phyloP scores from a whole-genome alignment of 2,329 filamentous ascomycete species.

The Penicillium olsonii region DNA sequence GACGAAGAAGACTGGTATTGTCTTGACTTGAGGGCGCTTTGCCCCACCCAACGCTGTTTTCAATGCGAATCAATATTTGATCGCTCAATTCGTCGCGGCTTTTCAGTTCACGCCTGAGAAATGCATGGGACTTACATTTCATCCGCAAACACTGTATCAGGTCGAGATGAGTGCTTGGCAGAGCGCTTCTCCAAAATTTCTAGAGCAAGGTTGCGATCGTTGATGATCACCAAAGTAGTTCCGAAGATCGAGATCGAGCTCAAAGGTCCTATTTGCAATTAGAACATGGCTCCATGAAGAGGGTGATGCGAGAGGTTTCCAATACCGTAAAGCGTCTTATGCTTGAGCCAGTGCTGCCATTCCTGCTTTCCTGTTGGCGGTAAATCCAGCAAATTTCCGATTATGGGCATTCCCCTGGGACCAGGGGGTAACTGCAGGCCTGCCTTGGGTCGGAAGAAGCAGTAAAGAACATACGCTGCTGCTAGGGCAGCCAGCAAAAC shows the following conservation, averaged over 20 bases:
- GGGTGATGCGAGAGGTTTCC: background rate
- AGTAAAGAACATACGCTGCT: background rate
- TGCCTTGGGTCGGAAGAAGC: background rate
- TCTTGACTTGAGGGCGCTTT: slow-evolving; percentile 2
- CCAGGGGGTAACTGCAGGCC: slow-evolving; percentile 1
- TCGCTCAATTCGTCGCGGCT: too few relatives aligned
- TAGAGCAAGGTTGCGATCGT: slow-evolving; percentile 37
- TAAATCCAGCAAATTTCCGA: slow-evolving; percentile 5
- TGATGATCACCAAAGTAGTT: slow-evolving; percentile 45
- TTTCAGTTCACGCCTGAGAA: too few relatives aligned
- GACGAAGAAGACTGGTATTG: slow-evolving; percentile 2
- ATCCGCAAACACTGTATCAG: slow-evolving; percentile 31
- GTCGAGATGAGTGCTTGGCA: slow-evolving; percentile 39
- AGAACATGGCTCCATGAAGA: background rate
- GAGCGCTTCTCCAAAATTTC: slow-evolving; percentile 44
- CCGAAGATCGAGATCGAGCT: slow-evolving; percentile 46
- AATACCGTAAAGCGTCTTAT: slow-evolving; percentile 4
- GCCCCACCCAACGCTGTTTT: background rate
- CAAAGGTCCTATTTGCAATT: slow-evolving; percentile 19
- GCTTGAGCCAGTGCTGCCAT: slow-evolving; percentile 1
- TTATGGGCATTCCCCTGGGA: slow-evolving; percentile 1
- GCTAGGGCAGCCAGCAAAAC: background rate
- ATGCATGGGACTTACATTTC: slow-evolving; percentile 10
- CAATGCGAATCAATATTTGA: background rate
- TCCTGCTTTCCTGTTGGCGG: slow-evolving; percentile 1